Conservation (phyloP, 768 basidiomycete species). For the Lentinula sp. region DNA sequence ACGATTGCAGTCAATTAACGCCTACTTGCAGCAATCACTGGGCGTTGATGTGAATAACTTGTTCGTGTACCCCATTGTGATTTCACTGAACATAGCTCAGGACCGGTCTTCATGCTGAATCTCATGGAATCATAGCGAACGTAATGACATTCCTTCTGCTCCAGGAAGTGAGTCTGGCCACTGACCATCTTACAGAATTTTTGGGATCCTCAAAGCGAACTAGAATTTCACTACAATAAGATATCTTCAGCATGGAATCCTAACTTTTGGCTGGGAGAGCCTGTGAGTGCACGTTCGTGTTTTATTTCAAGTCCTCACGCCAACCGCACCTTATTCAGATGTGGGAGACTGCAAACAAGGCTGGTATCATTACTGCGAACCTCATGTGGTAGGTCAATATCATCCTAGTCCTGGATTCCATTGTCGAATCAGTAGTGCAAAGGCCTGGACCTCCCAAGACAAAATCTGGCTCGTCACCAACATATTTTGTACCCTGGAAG, state of each 20-base stretch:
- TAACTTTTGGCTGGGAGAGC: conserved; percentile 87
- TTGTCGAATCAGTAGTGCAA: neutral
- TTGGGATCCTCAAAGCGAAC: conserved; percentile 63
- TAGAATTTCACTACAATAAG: conserved; percentile 69
- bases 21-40: conserved; percentile 69
- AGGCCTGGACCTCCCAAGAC: conserved; percentile 86
- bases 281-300: conserved; percentile 39
- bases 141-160: conserved; percentile 30
- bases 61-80: neutral
- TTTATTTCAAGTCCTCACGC: neutral
- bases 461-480: conserved; percentile 53
- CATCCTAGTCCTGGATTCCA: neutral
- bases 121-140: conserved; percentile 88
- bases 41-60: conserved; percentile 60
- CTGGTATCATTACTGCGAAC: conserved; percentile 73
- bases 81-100: conserved; percentile 27
- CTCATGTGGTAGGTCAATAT: conserved; percentile 77
- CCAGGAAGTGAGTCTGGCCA: neutral
- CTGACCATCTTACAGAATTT: conserved; percentile 54
- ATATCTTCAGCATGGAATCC: conserved; percentile 57
- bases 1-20: neutral
- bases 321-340: conserved; percentile 42
- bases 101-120: conserved; percentile 87
- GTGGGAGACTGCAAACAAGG: conserved; percentile 83
- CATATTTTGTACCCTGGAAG: conserved; percentile 77